A percentile compares a stretch with the other conserved stretches of the same genome.
These are phyloP conservation scores for Phytophthora multivora DNA, from an alignment of 352 stramenopile species.

Conservation along the genomic window DNA sequence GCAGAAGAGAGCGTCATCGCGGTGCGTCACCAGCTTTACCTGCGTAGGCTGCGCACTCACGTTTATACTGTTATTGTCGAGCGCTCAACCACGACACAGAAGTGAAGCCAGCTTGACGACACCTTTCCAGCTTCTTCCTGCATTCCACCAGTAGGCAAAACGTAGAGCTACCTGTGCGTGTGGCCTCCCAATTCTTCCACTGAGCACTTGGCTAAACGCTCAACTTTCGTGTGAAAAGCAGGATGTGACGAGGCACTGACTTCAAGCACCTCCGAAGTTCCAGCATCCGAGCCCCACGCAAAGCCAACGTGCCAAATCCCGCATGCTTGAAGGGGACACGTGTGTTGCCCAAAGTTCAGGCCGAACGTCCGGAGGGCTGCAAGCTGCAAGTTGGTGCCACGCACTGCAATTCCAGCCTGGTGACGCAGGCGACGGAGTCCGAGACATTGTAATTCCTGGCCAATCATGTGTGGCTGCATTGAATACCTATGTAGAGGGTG, in stretches of 20 bases:
- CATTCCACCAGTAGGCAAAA: too few relatives aligned
- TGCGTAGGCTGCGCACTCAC: too few relatives aligned
- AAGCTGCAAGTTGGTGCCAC: neutral
- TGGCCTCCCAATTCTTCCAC: too few relatives aligned
- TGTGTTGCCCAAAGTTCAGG: neutral
- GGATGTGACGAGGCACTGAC: constrained; percentile 21
- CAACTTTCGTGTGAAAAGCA: neutral
- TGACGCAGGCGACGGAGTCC: constrained; percentile 16
- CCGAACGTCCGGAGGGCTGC: constrained; percentile 2
- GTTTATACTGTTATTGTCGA: too few relatives aligned
- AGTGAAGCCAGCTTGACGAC: too few relatives aligned
- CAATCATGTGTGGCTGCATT: constrained; percentile 8
- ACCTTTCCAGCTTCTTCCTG: too few relatives aligned
- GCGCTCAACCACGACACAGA: too few relatives aligned
- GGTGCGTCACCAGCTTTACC: too few relatives aligned
- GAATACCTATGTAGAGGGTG: neutral
- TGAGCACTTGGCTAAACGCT: too few relatives aligned
- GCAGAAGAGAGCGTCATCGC: neutral
- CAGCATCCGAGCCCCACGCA: neutral
- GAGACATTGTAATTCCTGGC: constrained; percentile 5
- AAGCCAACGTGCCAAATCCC: constrained; percentile 6
- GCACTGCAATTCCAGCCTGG: constrained; percentile 7
- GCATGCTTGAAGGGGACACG: constrained; percentile 13
- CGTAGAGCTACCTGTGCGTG: too few relatives aligned
- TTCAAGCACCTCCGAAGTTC: constrained; percentile 9